Evolutionary conservation across 176 grass and related monocot genomes (phyloP).

Genomic region (Themeda triandra): DNA sequence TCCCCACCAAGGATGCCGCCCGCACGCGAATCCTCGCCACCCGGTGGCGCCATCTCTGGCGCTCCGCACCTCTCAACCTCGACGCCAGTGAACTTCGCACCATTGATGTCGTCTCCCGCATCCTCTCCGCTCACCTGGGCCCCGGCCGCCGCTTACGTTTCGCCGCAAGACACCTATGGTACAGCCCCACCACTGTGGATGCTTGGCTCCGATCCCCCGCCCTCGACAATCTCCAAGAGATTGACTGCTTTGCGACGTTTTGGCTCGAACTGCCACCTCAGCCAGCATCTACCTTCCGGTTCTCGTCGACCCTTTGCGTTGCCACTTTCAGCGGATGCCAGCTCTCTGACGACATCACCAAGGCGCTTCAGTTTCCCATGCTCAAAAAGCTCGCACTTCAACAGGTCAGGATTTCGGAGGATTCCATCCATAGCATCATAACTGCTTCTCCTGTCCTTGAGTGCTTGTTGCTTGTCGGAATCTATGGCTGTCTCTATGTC

Average conservation of each 20-base stretch:
- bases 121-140: neutral
- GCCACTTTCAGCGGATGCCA: neutral
- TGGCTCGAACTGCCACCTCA: conserved; percentile 10
- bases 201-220: neutral
- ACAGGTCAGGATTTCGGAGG: neutral
- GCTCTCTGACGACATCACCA: neutral
- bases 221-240: neutral
- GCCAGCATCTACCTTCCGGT: conserved; percentile 18
- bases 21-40: neutral
- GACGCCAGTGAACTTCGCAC: neutral
- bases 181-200: neutral
- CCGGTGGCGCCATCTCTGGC: neutral
- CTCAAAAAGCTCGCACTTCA: neutral
- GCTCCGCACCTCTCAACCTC: neutral
- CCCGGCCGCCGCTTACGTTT: neutral
- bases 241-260: no score
- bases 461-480: neutral
- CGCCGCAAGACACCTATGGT: neutral
- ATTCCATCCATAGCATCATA: neutral
- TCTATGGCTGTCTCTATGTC: neutral
- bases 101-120: neutral
- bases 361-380: neutral
- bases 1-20: neutral
- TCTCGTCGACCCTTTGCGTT: neutral
- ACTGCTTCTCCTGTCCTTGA: neutral